A percentile compares a stretch with the other conserved stretches of the same genome.
phyloP scores from a whole-genome alignment of 805 yeast genomes.

The Wickerhamiella azymoides region DNA sequence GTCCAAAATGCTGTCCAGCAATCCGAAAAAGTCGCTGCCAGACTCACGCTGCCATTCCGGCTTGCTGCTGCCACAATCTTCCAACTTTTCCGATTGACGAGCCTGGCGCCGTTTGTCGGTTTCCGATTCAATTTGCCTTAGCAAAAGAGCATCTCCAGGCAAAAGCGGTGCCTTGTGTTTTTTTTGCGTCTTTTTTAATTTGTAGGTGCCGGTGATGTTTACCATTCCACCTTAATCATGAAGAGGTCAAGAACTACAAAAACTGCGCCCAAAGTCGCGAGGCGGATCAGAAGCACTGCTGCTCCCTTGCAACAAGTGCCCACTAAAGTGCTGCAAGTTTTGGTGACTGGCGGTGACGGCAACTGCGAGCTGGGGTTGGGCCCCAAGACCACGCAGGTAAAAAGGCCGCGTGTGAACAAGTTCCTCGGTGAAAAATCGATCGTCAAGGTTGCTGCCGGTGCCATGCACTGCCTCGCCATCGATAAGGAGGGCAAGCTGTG shows the following conservation, averaged over 20 bases:
- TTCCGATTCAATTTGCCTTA: slow-evolving; percentile 19
- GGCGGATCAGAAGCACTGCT: not conserved
- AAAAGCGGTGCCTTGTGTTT: slow-evolving; percentile 13
- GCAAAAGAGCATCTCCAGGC: slow-evolving; percentile 17
- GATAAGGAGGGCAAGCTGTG: slow-evolving; percentile 68
- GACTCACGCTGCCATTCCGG: slow-evolving; percentile 13
- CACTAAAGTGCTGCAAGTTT: slow-evolving; percentile 43
- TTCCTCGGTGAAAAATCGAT: slow-evolving; percentile 51
- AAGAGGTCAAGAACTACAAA: slow-evolving; percentile 4
- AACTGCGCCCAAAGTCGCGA: slow-evolving; percentile 1
- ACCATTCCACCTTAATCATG: not conserved
- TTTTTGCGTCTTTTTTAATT: slow-evolving; percentile 7
- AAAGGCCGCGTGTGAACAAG: slow-evolving; percentile 88
- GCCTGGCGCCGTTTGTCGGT: slow-evolving; percentile 11
- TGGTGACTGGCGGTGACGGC: slow-evolving; percentile 92
- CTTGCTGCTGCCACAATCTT: slow-evolving; percentile 12
- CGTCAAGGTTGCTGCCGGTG: slow-evolving; percentile 86
- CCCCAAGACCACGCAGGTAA: slow-evolving; percentile 85
- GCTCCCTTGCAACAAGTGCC: slow-evolving; percentile 2
- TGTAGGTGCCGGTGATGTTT: slow-evolving; percentile 10
- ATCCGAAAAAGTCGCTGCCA: slow-evolving; percentile 14
- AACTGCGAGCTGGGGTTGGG: slow-evolving; percentile 98
- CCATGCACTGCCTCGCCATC: slow-evolving; percentile 82
- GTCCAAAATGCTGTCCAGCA: slow-evolving; percentile 18
- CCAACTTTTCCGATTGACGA: slow-evolving; percentile 13